Evolutionary conservation across 176 grass and related monocot species (phyloP).

Genomic region (Triticum timopheevii): DNA sequence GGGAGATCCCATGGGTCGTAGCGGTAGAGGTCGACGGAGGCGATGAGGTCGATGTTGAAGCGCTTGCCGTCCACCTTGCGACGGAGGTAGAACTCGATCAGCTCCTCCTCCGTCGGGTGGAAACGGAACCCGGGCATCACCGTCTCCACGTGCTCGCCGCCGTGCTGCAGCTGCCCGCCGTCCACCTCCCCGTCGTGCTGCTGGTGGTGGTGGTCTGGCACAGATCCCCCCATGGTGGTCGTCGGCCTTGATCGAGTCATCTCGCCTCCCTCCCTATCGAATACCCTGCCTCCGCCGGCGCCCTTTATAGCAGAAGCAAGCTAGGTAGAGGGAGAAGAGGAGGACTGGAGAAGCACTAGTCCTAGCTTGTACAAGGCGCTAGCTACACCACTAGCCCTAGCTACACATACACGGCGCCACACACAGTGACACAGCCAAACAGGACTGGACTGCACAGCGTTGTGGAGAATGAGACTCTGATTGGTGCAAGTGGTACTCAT

Average conservation of each 20-base stretch:
- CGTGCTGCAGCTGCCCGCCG: conserved; percentile 29
- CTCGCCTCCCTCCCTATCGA: conserved; percentile 19
- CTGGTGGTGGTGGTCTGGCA: conserved; percentile 9
- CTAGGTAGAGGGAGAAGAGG: not conserved
- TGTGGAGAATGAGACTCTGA: conserved; percentile 39
- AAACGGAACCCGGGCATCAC: conserved; percentile 99
- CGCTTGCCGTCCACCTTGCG: conserved; percentile 86
- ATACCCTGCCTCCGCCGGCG: conserved; percentile 12
- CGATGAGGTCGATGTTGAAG: conserved; percentile 96
- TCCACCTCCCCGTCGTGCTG: conserved; percentile 37
- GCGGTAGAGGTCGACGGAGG: conserved; percentile 80
- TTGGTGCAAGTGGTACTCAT: conserved; percentile 35
- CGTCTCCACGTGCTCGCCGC: conserved; percentile 43
- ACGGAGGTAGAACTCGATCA: conserved; percentile 99
- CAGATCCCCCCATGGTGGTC: conserved; percentile 41
- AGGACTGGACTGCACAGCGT: conserved; percentile 1
- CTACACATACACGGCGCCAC: conserved; percentile 45
- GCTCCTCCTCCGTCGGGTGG: conserved; percentile 97
- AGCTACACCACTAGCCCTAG: conserved; percentile 35
- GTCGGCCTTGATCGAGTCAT: conserved; percentile 40
- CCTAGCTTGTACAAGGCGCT: conserved; percentile 5
- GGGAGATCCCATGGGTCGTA: conserved; percentile 97
- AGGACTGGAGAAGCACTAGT: conserved; percentile 13
- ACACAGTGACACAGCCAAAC: not conserved
- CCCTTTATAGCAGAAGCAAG: conserved; percentile 41